A percentile compares a stretch with the other conserved stretches of the same genome.
Evolutionary conservation across 805 yeast species (phyloP).

Genomic region (Yamadazyma insecticola): DNA sequence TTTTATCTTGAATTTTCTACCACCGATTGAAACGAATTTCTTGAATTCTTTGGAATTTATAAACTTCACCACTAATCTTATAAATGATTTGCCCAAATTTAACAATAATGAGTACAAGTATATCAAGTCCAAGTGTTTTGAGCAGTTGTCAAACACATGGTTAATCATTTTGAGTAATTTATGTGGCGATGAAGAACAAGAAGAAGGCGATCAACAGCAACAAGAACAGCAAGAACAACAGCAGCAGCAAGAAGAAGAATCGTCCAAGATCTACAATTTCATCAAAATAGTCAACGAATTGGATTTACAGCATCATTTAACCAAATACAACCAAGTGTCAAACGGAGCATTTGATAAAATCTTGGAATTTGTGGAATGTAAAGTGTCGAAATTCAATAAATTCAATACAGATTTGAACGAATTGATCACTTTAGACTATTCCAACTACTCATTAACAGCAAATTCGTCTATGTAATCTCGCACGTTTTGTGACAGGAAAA

Average conservation of each 20-base stretch:
- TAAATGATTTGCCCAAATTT: slow-evolving; percentile 66
- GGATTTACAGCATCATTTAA: slow-evolving; percentile 38
- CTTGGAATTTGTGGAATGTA: slow-evolving; percentile 39
- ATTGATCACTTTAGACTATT: slow-evolving; percentile 40
- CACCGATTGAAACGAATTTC: slow-evolving; percentile 60
- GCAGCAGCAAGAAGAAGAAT: slow-evolving; percentile 3
- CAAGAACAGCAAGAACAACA: slow-evolving; percentile 1
- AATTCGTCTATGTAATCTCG: slow-evolving; percentile 3
- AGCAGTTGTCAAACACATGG: slow-evolving; percentile 60
- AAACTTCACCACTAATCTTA: slow-evolving; percentile 53
- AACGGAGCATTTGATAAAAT: slow-evolving; percentile 39
- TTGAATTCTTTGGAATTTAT: slow-evolving; percentile 56
- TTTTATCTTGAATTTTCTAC: slow-evolving; percentile 65
- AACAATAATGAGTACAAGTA: slow-evolving; percentile 51
- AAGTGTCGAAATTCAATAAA: slow-evolving; percentile 28
- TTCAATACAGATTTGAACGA: slow-evolving; percentile 24
- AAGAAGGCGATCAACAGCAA: slow-evolving; percentile 5
- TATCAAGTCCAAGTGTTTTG: slow-evolving; percentile 51
- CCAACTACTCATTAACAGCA: slow-evolving; percentile 35
- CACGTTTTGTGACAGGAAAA: no score
- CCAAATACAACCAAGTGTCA: slow-evolving; percentile 41
- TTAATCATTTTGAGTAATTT: slow-evolving; percentile 35
- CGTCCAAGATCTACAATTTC: slow-evolving; percentile 12
- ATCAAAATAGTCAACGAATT: slow-evolving; percentile 29
- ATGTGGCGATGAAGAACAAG: slow-evolving; percentile 14